These are phyloP conservation scores for Penicillium freii DNA, from an alignment of 2,329 filamentous ascomycete genomes.

Conservation along the genomic window DNA sequence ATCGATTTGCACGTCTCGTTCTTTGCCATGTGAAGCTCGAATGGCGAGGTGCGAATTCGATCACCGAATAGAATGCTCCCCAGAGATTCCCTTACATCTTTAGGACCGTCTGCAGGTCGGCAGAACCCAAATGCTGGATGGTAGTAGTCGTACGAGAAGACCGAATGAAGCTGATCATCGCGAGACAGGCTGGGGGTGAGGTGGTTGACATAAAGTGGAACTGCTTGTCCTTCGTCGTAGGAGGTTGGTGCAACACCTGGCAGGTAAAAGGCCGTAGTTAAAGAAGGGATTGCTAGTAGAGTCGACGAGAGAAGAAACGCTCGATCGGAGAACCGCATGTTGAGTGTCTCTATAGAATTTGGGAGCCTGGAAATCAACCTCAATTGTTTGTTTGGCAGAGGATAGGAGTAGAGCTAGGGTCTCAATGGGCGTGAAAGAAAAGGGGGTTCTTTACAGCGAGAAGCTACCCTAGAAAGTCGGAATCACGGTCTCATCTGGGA, in stretches of 20 bases:
- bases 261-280: conserved; percentile 79
- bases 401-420: not conserved
- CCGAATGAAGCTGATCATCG: conserved; percentile 82
- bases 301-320: conserved; percentile 30
- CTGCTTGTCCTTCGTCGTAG: conserved; percentile 74
- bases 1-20: conserved; percentile 86
- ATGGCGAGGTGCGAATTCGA: conserved; percentile 94
- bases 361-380: conserved; percentile 15
- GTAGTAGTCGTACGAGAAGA: conserved; percentile 96
- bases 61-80: conserved; percentile 98
- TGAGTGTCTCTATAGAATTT: conserved; percentile 20
- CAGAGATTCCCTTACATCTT: conserved; percentile 81
- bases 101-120: conserved; percentile 69
- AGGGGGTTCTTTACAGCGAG: not conserved
- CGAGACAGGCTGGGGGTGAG: conserved; percentile 80
- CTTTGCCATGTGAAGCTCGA: conserved; percentile 78
- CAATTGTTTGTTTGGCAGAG: conserved; percentile 12
- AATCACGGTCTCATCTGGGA: conserved; percentile 5
- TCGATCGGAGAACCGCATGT: conserved; percentile 38
- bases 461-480: not conserved
- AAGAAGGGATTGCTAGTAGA: conserved; percentile 32
- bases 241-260: conserved; percentile 93
- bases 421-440: not conserved
- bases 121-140: conserved; percentile 86
- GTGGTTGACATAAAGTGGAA: conserved; percentile 88